Base-by-base conservation (phyloP, 495 filamentous ascomycete species). In the Physcia stellaris region DNA sequence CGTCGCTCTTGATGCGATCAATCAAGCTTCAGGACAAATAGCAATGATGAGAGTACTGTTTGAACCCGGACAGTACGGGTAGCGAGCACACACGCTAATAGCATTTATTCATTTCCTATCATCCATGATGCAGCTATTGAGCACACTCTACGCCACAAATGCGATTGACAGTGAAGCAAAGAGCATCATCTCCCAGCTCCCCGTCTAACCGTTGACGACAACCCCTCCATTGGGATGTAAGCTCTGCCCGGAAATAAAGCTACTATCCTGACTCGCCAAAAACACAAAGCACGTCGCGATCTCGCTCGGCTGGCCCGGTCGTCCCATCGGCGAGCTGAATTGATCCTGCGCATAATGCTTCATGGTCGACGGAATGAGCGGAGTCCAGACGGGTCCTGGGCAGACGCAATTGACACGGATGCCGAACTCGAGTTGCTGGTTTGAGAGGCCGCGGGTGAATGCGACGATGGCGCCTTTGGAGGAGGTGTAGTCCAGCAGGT, bases 221-320 rank as follows among this genome's bases (percentile, higher is more conserved):
- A 66, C 60, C 2, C 78, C 78, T 5, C 76, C 76, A 44, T 83
- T 83, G 36, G 77, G 79, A 55, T 84, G 78, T 44, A 84, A 62
- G 27, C 59, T 67, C 57, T 76, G 66, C 13, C 76, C 63, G 38
- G 60, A 64, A 22, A 82, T 73, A 37, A 71, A 74, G 40, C 75
- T 78, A 54, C 80, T 83, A 49, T 88, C 83, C 32, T 66, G 61
- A 32, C 77, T 76, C 0, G 83, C 83, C 52, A 90, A 59, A 60
- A 88, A 90, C n/a, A 90, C 81, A 45, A 87, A 83, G 46, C 79
- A 87, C 0, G 80, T 79, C 1, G 80, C 83, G 35, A 92, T 74
- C 64, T 87, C 83, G 43, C 68, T 77, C 1, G 80, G 83, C 61
- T 86, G 80, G 0, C 72, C 76, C 0, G 83, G 82, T 22, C 86